A percentile compares a stretch with the other conserved stretches of the same genome.
Conservation (phyloP, 2,329 filamentous ascomycete species). For the Cadophora malorum region DNA sequence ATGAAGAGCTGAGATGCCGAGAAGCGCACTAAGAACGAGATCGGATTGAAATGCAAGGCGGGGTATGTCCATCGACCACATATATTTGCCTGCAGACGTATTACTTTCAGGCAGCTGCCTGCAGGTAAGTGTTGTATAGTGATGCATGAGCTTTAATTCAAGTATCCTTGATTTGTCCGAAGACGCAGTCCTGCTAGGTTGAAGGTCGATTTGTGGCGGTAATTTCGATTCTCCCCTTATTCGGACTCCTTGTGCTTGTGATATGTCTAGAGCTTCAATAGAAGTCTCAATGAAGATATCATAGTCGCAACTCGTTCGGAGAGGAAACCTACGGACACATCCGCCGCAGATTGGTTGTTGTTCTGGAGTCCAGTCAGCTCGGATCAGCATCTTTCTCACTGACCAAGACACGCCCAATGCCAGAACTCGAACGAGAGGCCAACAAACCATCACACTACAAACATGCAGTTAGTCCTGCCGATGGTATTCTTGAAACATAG, state of each 20-base stretch:
- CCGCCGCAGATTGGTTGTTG: background rate
- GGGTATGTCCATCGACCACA: constrained; percentile 33
- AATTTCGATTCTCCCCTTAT: too few species aligned
- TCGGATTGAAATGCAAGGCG: constrained; percentile 31
- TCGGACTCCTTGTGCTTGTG: too few species aligned
- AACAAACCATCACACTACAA: background rate
- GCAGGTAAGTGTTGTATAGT: constrained; percentile 17
- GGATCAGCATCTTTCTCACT: background rate
- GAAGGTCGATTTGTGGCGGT: too few species aligned
- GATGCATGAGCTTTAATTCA: background rate
- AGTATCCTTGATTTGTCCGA: background rate
- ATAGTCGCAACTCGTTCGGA: background rate
- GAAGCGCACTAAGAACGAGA: constrained; percentile 30
- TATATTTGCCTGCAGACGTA: background rate
- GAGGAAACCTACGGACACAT: background rate
- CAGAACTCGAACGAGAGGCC: too few species aligned
- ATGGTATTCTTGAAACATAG: background rate
- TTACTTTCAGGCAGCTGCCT: constrained; percentile 22
- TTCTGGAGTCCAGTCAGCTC: background rate
- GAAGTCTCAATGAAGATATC: background rate
- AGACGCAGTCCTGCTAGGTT: background rate
- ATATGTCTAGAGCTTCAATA: background rate
- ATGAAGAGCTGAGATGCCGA: constrained; percentile 21
- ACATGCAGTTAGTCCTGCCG: background rate
- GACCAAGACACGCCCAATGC: too few species aligned